A percentile compares a stretch with the other conserved stretches of the same genome.
These are phyloP conservation scores for Phialophora verrucosa DNA, from an alignment of 2,329 filamentous ascomycete genomes.

Conservation along the genomic window DNA sequence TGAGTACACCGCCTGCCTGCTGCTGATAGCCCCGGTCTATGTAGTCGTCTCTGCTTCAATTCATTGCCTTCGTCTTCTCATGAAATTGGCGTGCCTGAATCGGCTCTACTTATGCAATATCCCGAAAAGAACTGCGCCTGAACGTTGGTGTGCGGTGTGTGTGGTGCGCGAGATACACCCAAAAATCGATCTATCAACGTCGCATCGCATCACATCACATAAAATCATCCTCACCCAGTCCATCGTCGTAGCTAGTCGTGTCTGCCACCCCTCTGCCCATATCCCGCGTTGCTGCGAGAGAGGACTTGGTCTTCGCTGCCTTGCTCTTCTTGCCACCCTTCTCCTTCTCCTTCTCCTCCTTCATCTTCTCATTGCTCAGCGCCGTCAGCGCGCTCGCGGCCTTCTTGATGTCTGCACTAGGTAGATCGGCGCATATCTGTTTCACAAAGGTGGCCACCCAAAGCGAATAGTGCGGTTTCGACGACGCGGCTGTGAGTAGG, in stretches of 20 bases:
- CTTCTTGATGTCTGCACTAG: constrained; percentile 96
- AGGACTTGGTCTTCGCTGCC: constrained; percentile 93
- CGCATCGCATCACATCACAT: constrained; percentile 55
- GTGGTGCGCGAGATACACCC: too few species aligned
- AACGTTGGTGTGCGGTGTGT: neutral
- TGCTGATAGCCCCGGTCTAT: neutral
- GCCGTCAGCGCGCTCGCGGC: constrained; percentile 85
- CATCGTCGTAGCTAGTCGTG: constrained; percentile 79
- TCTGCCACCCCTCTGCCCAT: constrained; percentile 65
- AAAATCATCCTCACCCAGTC: constrained; percentile 67
- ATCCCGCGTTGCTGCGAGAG: constrained; percentile 68
- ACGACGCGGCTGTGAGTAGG: constrained; percentile 73
- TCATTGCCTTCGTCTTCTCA: constrained; percentile 11
- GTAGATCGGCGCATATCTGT: constrained; percentile 82
- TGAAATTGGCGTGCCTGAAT: neutral
- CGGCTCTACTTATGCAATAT: constrained; percentile 19
- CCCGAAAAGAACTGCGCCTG: constrained; percentile 19
- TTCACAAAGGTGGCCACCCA: constrained; percentile 93
- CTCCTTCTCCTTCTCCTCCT: constrained; percentile 92
- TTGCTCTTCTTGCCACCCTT: constrained; percentile 97
- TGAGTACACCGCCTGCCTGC: neutral
- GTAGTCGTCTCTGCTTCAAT: constrained; percentile 5
- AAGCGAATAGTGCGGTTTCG: constrained; percentile 87
- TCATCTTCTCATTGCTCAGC: constrained; percentile 96
- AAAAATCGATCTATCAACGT: constrained; percentile 46